Evolutionary conservation across 352 stramenopile genomes (phyloP).

Genomic region (Pythium dissimile): DNA sequence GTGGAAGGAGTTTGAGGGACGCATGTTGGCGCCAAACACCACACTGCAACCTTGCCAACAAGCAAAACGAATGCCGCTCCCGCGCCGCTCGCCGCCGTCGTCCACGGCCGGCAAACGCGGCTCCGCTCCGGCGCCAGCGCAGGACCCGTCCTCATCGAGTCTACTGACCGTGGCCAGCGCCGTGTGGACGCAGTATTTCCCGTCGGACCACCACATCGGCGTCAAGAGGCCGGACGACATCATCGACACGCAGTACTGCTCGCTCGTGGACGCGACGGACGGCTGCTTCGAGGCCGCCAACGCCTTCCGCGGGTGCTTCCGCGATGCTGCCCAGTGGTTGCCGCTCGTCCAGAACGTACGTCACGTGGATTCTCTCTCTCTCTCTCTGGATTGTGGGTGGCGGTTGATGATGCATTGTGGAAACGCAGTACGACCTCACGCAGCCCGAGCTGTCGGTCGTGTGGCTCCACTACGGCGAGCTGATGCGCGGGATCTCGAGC

Average conservation of each 20-base stretch:
- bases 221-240: slow-evolving; percentile 19
- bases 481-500: slow-evolving; percentile 22
- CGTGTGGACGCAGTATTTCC: slow-evolving; percentile 80
- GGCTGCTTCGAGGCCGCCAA: slow-evolving; percentile 29
- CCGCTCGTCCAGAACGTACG: slow-evolving; percentile 25
- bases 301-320: slow-evolving; percentile 29
- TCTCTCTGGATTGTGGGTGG: neutral
- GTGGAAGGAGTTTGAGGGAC: no score
- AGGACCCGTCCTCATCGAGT: neutral
- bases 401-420: neutral
- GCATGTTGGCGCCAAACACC: slow-evolving; percentile 3
- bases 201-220: slow-evolving; percentile 50
- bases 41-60: neutral
- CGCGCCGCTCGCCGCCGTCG: slow-evolving; percentile 11
- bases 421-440: slow-evolving; percentile 29
- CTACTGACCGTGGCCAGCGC: slow-evolving; percentile 42
- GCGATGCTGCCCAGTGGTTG: slow-evolving; percentile 22
- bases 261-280: slow-evolving; percentile 27
- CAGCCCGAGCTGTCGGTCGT: slow-evolving; percentile 24
- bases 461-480: slow-evolving; percentile 26
- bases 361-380: neutral
- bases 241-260: slow-evolving; percentile 21
- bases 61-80: slow-evolving; percentile 19
- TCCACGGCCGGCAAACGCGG: slow-evolving; percentile 5
- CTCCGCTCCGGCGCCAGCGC: neutral